Base-by-base conservation (phyloP, 139 green algal genomes). In the Prasinococcaceae sp. region DNA sequence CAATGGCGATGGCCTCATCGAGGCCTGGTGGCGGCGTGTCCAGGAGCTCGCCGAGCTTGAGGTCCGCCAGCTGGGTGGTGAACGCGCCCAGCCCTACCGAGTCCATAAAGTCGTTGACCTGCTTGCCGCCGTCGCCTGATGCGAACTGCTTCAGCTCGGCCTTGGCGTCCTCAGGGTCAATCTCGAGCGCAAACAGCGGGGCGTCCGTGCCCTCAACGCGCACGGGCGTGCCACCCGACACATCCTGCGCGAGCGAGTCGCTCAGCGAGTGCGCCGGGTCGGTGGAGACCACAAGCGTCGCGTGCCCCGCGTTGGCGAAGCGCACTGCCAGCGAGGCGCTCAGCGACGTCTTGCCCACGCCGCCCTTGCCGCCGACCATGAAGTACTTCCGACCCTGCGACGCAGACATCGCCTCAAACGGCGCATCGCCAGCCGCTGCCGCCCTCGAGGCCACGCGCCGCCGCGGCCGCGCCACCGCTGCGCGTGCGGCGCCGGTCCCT, bases 321-420 rank as follows among this genome's bases (percentile, higher is more conserved):
- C 76, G 75, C 20, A 95, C 78, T 2, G 88, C 90, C 51, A 98
- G 68, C 2, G 74, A 86, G 6, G 86, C 82, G 5, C 82, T 77
- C 50, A 96, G 56, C 45, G 73, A 90, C 17, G 90, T 98, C 70
- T 98, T 98, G 45, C 90, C 90, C 17, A 98, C 90, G 17, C 90
- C 90, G 6, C 90, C 90, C 74, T 98, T 97, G 46, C 90, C 90
- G 6, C 90, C 70, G 19, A 79, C 53, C 55, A 78, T 70, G 52
- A 58, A 72, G 47, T 72, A 70, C 49, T 62, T 74, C 27, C 59
- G 66, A 29, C 54, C 37, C 16, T n/a, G 46, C 23, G 47, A 27
- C 4, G 41, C 30, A 12, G 55, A 16, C 57, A 74, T 66, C 23
- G 26, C 33, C 12, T 61, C 33, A 28, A 73, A 69, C 35, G 17